phyloP scores from a whole-genome alignment of 208 protist species.

The Trypanosoma lewisi region DNA sequence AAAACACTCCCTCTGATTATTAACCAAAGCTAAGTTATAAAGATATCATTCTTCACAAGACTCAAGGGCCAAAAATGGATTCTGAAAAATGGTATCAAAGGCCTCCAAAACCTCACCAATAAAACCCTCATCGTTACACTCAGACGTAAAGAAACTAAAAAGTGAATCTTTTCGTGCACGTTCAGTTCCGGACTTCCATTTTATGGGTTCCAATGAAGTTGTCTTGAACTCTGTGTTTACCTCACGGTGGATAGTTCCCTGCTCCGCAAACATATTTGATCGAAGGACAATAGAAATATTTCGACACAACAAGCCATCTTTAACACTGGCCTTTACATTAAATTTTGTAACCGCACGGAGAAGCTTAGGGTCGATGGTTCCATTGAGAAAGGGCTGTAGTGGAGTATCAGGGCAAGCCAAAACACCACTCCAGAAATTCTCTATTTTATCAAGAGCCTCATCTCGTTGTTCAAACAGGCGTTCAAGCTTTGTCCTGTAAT shows the following conservation, averaged over 20 bases:
- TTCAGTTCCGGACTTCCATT: slow-evolving; percentile 78
- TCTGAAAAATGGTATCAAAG: slow-evolving; percentile 72
- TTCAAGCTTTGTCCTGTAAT: slow-evolving; percentile 60
- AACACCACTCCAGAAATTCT: slow-evolving; percentile 65
- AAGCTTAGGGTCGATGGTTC: slow-evolving; percentile 79
- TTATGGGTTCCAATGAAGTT: slow-evolving; percentile 43
- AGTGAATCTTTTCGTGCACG: slow-evolving; percentile 62
- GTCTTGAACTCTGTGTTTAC: slow-evolving; percentile 55
- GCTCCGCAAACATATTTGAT: slow-evolving; percentile 71
- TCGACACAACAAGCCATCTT: slow-evolving; percentile 39
- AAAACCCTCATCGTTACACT: slow-evolving; percentile 30
- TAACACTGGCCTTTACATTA: slow-evolving; percentile 38
- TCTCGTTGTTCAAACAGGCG: slow-evolving; percentile 55
- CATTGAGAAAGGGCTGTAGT: slow-evolving; percentile 50
- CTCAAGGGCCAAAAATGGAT: slow-evolving; percentile 65
- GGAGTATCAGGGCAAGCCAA: slow-evolving; percentile 40
- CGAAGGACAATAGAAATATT: slow-evolving; percentile 54
- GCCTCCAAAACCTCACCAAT: slow-evolving; percentile 44
- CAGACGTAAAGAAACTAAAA: slow-evolving; percentile 58
- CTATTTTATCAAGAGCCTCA: slow-evolving; percentile 33
- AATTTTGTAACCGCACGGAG: slow-evolving; percentile 67
- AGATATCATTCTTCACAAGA: slow-evolving; percentile 14
- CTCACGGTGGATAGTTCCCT: slow-evolving; percentile 55
- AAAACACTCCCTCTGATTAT: too few relatives aligned
- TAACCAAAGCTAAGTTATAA: neutral